phyloP scores from a whole-genome alignment of 2,329 filamentous ascomycete genomes.

The Aspergillus pseudoglaucus region DNA sequence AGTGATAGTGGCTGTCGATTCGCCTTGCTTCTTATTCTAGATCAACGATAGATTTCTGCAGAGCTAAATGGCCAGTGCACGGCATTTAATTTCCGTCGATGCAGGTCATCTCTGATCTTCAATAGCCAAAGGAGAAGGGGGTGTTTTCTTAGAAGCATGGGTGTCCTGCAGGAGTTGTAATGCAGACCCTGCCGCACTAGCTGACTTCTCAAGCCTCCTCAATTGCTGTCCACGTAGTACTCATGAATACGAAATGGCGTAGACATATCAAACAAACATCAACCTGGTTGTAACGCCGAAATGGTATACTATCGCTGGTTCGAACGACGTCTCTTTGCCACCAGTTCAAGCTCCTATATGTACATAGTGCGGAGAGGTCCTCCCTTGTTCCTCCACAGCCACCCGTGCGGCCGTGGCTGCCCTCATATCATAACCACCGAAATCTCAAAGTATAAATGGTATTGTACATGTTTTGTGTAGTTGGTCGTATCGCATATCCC shows the following conservation, averaged over 20 bases:
- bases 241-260: neutral
- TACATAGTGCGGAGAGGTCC: conserved; percentile 11
- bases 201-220: too few relatives aligned
- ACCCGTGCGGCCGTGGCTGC: neutral
- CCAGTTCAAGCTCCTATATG: conserved; percentile 6
- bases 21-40: too few relatives aligned
- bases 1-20: too few relatives aligned
- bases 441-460: conserved; percentile 10
- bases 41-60: too few relatives aligned
- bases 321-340: neutral
- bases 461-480: conserved; percentile 26
- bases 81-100: too few relatives aligned
- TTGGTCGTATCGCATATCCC: conserved; percentile 17
- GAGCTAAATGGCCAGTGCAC: too few relatives aligned
- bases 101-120: too few relatives aligned
- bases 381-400: neutral
- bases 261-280: neutral
- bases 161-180: too few relatives aligned
- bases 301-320: neutral
- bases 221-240: too few relatives aligned
- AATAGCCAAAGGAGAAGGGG: too few relatives aligned
- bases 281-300: neutral
- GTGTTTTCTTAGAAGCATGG: too few relatives aligned
- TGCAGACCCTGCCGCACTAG: too few relatives aligned
- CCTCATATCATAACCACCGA: neutral